These are phyloP conservation scores for Thozetella sp. DNA, from an alignment of 495 filamentous ascomycete species.

Conservation along the genomic window DNA sequence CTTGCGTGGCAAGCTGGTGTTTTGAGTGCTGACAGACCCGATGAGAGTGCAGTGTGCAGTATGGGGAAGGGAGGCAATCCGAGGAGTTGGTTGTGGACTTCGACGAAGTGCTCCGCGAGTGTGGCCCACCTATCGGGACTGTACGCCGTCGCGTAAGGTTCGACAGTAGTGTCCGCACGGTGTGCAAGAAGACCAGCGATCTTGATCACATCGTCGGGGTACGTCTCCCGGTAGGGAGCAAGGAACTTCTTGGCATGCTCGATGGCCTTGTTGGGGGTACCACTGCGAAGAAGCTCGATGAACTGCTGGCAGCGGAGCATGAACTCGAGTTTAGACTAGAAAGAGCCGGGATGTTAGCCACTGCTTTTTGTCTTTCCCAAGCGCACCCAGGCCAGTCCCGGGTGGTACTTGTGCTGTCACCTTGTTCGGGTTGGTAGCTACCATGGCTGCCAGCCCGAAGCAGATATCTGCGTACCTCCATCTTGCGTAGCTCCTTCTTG, in stretches of 20 bases:
- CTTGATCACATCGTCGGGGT: conserved; percentile 67
- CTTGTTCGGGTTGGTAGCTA: no score
- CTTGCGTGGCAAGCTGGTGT: conserved; percentile 89
- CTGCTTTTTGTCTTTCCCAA: no score
- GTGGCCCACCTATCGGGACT: conserved; percentile 68
- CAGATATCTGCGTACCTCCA: conserved; percentile 64
- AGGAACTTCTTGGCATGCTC: conserved; percentile 81
- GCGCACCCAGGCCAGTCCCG: no score
- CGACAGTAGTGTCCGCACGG: conserved; percentile 53
- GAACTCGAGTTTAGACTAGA: conserved; percentile 87
- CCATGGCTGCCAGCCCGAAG: no score
- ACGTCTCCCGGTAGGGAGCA: conserved; percentile 62
- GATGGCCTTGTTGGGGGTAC: conserved; percentile 65
- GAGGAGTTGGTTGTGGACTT: conserved; percentile 84
- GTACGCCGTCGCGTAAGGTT: conserved; percentile 61
- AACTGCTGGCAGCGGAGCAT: conserved; percentile 95
- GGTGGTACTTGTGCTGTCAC: no score
- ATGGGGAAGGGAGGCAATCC: conserved; percentile 81
- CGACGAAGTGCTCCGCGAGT: conserved; percentile 81
- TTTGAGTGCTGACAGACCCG: conserved; percentile 92
- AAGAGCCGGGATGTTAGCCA: conserved; percentile 24
- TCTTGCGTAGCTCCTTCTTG: conserved; percentile 81
- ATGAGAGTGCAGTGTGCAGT: conserved; percentile 88
- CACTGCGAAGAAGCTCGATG: conserved; percentile 81
- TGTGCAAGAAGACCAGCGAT: conserved; percentile 83